These are phyloP conservation scores for Gossypium gossypioides DNA, from an alignment of 441 rosid genomes.

Conservation along the genomic window DNA sequence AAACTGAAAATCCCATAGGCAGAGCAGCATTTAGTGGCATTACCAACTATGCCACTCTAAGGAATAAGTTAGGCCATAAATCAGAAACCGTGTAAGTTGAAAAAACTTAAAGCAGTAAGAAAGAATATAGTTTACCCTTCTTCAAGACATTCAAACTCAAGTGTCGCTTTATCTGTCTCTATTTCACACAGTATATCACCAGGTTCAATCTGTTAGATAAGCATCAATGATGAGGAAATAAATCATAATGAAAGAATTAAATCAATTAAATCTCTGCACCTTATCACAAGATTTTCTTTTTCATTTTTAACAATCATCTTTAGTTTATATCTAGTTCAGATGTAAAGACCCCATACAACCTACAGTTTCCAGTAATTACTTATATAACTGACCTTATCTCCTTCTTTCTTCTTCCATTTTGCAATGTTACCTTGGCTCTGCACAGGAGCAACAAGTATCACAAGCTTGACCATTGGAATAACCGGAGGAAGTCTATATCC, in stretches of 20 bases:
- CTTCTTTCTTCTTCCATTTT: slow-evolving; percentile 91
- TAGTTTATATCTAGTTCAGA: slow-evolving; percentile 13
- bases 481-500: slow-evolving; percentile 7
- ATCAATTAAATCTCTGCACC: slow-evolving; percentile 14
- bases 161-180: slow-evolving; percentile 96
- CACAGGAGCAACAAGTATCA: slow-evolving; percentile 25
- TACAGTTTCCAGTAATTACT: neutral
- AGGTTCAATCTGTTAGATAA: slow-evolving; percentile 65
- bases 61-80: neutral
- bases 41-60: neutral
- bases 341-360: neutral
- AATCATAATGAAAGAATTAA: slow-evolving; percentile 13
- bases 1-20: neutral
- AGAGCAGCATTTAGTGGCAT: neutral
- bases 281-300: slow-evolving; percentile 2
- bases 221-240: slow-evolving; percentile 20
- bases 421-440: slow-evolving; percentile 90
- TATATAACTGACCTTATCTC: slow-evolving; percentile 63
- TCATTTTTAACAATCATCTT: slow-evolving; percentile 9
- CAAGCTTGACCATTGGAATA: slow-evolving; percentile 18
- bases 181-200: slow-evolving; percentile 88
- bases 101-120: neutral
- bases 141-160: slow-evolving; percentile 90
- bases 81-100: neutral
- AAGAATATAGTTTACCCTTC: slow-evolving; percentile 52